Conservation (phyloP, 495 filamentous ascomycete species). For the Tuber borchii region DNA sequence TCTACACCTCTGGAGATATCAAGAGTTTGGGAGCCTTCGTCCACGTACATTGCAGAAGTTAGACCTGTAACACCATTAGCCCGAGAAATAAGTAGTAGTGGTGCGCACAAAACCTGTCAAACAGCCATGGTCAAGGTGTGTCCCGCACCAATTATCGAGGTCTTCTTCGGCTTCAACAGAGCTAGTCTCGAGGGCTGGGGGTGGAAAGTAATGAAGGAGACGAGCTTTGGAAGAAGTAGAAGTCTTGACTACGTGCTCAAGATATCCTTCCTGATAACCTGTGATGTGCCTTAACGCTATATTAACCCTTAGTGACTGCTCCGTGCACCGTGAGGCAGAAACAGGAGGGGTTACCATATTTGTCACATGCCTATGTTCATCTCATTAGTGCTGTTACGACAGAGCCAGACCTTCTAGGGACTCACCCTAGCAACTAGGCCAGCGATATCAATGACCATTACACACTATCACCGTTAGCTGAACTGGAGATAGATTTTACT, state of each 20-base stretch:
- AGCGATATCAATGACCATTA: slow-evolving; percentile 79
- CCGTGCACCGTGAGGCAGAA: neutral
- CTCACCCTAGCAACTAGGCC: slow-evolving; percentile 64
- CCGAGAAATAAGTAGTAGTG: neutral
- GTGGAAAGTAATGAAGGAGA: slow-evolving; percentile 87
- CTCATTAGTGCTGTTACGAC: slow-evolving; percentile 6
- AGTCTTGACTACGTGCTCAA: slow-evolving; percentile 77
- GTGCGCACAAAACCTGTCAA: slow-evolving; percentile 43
- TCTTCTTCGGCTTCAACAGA: slow-evolving; percentile 45
- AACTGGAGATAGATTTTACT: neutral
- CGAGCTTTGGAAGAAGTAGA: slow-evolving; percentile 87
- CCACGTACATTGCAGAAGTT: slow-evolving; percentile 92
- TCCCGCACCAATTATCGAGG: slow-evolving; percentile 93
- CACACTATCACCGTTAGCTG: slow-evolving; percentile 47
- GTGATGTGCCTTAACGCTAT: slow-evolving; percentile 60
- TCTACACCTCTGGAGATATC: slow-evolving; percentile 31
- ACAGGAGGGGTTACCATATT: slow-evolving; percentile 50
- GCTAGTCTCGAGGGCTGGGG: slow-evolving; percentile 42
- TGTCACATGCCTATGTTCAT: slow-evolving; percentile 61
- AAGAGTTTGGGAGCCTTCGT: slow-evolving; percentile 58
- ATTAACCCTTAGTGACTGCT: neutral
- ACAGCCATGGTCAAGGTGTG: slow-evolving; percentile 88
- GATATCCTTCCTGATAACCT: slow-evolving; percentile 66
- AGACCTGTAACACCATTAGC: slow-evolving; percentile 62
- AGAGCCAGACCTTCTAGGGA: neutral